These are phyloP conservation scores for Phallus indusiatus DNA, from an alignment of 768 basidiomycete species.

Conservation along the genomic window DNA sequence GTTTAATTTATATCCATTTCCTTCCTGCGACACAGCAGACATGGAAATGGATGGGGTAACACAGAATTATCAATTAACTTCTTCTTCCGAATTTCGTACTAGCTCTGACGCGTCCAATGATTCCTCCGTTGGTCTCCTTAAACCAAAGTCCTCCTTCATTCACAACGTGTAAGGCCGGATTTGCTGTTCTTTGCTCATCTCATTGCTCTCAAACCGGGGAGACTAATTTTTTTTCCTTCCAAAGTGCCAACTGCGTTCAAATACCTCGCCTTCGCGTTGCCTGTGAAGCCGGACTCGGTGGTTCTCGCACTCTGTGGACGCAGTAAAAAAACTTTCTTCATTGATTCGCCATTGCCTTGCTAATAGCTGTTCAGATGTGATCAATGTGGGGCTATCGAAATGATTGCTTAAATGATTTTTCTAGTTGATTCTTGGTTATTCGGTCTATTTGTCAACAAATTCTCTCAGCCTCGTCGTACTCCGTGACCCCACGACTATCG, in stretches of 20 bases:
- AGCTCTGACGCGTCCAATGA: slow-evolving; percentile 19
- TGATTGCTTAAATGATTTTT: slow-evolving; percentile 39
- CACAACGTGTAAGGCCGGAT: slow-evolving; percentile 58
- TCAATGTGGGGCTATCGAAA: slow-evolving; percentile 81
- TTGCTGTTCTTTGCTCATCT: background rate
- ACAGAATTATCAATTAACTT: slow-evolving; percentile 32
- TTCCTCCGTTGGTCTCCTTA: slow-evolving; percentile 50
- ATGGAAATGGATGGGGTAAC: slow-evolving; percentile 31
- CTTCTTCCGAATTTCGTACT: slow-evolving; percentile 25
- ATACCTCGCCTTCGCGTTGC: slow-evolving; percentile 79
- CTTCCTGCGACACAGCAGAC: slow-evolving; percentile 38
- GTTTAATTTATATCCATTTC: slow-evolving; percentile 52
- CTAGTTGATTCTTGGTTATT: background rate
- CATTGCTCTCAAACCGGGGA: background rate
- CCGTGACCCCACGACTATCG: background rate
- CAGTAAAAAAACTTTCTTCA: slow-evolving; percentile 22
- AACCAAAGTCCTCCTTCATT: slow-evolving; percentile 46
- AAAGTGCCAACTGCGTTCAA: slow-evolving; percentile 60
- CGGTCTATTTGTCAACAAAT: background rate
- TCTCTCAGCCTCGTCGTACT: background rate
- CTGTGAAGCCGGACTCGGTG: slow-evolving; percentile 59
- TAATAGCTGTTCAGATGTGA: slow-evolving; percentile 37
- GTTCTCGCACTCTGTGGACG: slow-evolving; percentile 77
- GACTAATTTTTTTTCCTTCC: background rate
- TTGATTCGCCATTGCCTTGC: background rate